Evolutionary conservation across 75 land plant species (phyloP).

Genomic region (Cunninghamia lanceolata): DNA sequence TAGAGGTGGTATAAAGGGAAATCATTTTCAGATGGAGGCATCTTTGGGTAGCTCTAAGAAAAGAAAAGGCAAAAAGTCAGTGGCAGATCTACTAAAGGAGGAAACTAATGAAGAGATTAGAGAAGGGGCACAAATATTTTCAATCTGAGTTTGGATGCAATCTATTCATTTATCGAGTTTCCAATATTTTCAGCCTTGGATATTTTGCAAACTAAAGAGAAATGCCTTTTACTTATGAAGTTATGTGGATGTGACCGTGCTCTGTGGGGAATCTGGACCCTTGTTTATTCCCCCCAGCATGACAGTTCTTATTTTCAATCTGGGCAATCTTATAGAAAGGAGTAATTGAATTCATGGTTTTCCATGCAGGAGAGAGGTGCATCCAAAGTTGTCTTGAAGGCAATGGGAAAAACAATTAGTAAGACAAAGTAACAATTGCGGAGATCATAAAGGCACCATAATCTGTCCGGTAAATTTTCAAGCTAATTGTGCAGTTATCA

Average conservation of each 20-base stretch:
- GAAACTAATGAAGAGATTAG: too few relatives aligned
- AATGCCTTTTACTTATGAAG: not conserved
- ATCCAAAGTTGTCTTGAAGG: constrained; percentile 82
- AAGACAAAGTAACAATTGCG: constrained; percentile 89
- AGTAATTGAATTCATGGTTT: not conserved
- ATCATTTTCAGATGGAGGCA: too few relatives aligned
- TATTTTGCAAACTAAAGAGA: not conserved
- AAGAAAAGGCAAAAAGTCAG: too few relatives aligned
- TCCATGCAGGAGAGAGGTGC: constrained; percentile 71
- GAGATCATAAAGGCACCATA: constrained; percentile 77
- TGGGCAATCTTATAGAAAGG: not conserved
- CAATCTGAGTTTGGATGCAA: too few relatives aligned
- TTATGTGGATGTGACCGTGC: not conserved
- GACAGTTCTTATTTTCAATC: not conserved
- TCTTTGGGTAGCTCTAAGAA: too few relatives aligned
- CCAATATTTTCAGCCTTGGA: not conserved
- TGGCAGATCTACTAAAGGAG: too few relatives aligned
- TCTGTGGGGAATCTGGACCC: not conserved
- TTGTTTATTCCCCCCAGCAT: not conserved
- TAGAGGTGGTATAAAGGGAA: too few relatives aligned
- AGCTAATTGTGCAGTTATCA: not conserved
- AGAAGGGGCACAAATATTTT: too few relatives aligned
- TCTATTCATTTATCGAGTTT: too few relatives aligned
- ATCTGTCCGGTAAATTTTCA: too few relatives aligned
- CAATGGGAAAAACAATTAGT: constrained; percentile 96